Evolutionary conservation across 345 rosid species (phyloP).

Genomic region (Anastatica hierochuntica): DNA sequence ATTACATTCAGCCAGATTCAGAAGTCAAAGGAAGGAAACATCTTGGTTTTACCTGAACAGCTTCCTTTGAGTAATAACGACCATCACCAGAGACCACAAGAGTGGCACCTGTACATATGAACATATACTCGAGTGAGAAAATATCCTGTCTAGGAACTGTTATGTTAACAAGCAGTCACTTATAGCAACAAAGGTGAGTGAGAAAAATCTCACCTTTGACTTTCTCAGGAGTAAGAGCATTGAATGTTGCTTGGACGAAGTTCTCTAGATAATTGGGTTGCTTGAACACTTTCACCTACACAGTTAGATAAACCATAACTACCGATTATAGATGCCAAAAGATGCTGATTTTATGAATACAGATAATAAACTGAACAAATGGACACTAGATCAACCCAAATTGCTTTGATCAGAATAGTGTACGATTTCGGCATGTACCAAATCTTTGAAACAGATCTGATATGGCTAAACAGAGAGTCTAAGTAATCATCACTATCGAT

Average conservation of each 20-base stretch:
- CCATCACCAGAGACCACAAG: slow-evolving; percentile 99
- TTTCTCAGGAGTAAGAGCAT: slow-evolving; percentile 68
- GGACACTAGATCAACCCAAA: background rate
- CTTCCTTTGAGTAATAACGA: slow-evolving; percentile 87
- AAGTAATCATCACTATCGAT: background rate
- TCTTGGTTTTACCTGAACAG: slow-evolving; percentile 63
- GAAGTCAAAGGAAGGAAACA: background rate
- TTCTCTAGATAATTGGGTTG: slow-evolving; percentile 81
- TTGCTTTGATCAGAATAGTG: background rate
- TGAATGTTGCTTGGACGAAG: slow-evolving; percentile 84
- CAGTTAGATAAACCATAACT: background rate
- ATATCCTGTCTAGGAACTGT: background rate
- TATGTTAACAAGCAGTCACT: background rate
- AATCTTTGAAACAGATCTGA: background rate
- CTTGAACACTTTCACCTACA: slow-evolving; percentile 83
- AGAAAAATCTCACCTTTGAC: slow-evolving; percentile 49
- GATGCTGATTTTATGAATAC: background rate
- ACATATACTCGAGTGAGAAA: background rate
- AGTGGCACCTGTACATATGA: slow-evolving; percentile 59
- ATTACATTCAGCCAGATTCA: background rate
- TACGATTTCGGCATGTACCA: background rate
- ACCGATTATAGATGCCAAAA: background rate
- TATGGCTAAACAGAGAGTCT: background rate
- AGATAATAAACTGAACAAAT: background rate
- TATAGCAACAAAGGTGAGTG: background rate